phyloP scores from a whole-genome alignment of 164 flowering plant species.

The Chimonanthus praecox region DNA sequence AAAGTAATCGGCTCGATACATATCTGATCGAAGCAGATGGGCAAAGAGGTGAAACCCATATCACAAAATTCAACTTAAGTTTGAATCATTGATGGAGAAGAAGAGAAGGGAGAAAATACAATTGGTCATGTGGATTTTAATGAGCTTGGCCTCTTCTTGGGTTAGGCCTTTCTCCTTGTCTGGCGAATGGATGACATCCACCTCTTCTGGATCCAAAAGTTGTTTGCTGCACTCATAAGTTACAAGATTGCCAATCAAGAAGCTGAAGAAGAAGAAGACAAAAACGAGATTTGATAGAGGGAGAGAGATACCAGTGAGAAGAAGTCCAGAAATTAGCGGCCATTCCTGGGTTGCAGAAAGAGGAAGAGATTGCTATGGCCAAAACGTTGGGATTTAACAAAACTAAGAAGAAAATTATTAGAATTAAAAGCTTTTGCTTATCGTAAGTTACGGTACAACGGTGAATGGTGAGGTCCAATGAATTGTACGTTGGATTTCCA shows the following conservation, averaged over 20 bases:
- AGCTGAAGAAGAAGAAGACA: background rate
- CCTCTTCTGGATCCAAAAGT: conserved; percentile 80
- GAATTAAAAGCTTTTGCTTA: too few species aligned
- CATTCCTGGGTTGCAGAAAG: conserved; percentile 26
- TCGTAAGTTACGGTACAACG: too few species aligned
- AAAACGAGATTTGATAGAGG: background rate
- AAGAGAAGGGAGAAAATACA: conserved; percentile 29
- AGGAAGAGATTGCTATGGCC: too few species aligned
- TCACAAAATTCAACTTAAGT: background rate
- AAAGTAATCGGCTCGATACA: background rate
- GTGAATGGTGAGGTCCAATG: too few species aligned
- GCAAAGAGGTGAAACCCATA: background rate
- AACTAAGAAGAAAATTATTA: too few species aligned
- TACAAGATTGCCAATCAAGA: background rate
- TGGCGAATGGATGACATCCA: conserved; percentile 58
- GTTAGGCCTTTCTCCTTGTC: conserved; percentile 85
- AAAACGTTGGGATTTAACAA: too few species aligned
- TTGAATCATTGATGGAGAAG: background rate
- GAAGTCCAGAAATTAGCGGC: conserved; percentile 96
- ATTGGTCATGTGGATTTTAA: conserved; percentile 79
- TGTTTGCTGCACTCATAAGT: conserved; percentile 54
- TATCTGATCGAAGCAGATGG: background rate
- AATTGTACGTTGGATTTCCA: too few species aligned
- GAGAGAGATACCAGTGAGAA: conserved; percentile 50
- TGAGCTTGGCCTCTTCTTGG: conserved; percentile 81